These are phyloP conservation scores for Phytophthora crassamura DNA, from an alignment of 352 stramenopile species.

Conservation along the genomic window DNA sequence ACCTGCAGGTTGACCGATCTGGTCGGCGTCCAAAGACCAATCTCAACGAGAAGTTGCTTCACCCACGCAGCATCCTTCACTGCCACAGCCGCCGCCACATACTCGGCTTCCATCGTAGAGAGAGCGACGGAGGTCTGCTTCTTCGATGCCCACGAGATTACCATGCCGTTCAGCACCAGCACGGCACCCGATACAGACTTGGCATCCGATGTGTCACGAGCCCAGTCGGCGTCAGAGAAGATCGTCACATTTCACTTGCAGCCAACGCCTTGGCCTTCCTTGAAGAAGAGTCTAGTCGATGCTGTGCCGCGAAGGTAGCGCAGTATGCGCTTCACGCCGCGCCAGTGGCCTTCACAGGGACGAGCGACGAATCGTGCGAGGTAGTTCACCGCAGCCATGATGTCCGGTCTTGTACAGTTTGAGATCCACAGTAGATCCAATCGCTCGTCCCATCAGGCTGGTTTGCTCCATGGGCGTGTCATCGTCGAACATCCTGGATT, in stretches of 20 bases:
- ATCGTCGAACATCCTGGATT: background rate
- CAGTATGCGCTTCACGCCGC: slow-evolving; percentile 3
- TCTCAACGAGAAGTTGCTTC: background rate
- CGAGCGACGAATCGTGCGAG: slow-evolving; percentile 2
- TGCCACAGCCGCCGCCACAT: background rate
- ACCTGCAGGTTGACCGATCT: background rate
- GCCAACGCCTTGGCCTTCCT: background rate
- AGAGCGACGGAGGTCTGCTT: no score
- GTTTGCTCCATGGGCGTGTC: background rate
- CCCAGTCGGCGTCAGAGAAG: slow-evolving; percentile 2
- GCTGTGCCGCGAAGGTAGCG: background rate
- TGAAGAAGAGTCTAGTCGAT: background rate
- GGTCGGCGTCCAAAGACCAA: background rate
- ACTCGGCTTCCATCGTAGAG: slow-evolving; percentile 3
- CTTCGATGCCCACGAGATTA: no score
- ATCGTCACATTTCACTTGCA: background rate
- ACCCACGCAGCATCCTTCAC: slow-evolving; percentile 1
- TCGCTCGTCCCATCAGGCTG: background rate
- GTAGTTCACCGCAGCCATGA: slow-evolving; percentile 4
- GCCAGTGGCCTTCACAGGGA: background rate
- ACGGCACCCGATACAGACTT: background rate
- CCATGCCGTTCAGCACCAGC: background rate
- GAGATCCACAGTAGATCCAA: slow-evolving; percentile 4
- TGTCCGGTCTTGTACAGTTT: slow-evolving; percentile 4
- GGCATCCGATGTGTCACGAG: no score